phyloP scores from a whole-genome alignment of 306 rosid genomes.

The Castanospermum australe region DNA sequence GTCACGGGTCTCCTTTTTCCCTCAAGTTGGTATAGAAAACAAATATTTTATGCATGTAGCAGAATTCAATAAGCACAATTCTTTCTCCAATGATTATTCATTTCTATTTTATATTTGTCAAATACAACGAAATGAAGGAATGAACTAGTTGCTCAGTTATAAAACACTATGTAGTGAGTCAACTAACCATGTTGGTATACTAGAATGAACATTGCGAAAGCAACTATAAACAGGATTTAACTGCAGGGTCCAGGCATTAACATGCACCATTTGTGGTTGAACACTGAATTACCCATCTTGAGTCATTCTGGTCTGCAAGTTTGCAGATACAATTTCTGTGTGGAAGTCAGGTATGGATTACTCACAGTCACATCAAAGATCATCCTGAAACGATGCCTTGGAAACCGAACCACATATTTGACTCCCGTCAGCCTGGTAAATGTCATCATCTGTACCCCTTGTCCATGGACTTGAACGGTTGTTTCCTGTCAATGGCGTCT shows the following conservation, averaged over 20 bases:
- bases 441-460: slow-evolving; percentile 37
- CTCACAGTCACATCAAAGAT: slow-evolving; percentile 36
- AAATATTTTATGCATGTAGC: neutral
- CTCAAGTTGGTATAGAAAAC: neutral
- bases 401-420: slow-evolving; percentile 52
- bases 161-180: neutral
- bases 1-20: neutral
- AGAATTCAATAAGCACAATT: neutral
- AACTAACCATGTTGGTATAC: neutral
- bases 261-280: slow-evolving; percentile 13
- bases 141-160: neutral
- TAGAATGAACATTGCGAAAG: neutral
- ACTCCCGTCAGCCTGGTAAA: slow-evolving; percentile 23
- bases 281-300: neutral
- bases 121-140: neutral
- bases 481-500: slow-evolving; percentile 75
- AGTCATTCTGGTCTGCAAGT: neutral
- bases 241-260: neutral
- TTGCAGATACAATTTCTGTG: neutral
- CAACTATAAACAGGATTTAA: neutral
- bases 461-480: slow-evolving; percentile 40
- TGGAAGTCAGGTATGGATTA: neutral
- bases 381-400: slow-evolving; percentile 78
- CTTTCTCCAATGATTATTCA: neutral
- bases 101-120: neutral